Base-by-base conservation (phyloP, 345 rosid genomes). In the Anastatica hierochuntica region DNA sequence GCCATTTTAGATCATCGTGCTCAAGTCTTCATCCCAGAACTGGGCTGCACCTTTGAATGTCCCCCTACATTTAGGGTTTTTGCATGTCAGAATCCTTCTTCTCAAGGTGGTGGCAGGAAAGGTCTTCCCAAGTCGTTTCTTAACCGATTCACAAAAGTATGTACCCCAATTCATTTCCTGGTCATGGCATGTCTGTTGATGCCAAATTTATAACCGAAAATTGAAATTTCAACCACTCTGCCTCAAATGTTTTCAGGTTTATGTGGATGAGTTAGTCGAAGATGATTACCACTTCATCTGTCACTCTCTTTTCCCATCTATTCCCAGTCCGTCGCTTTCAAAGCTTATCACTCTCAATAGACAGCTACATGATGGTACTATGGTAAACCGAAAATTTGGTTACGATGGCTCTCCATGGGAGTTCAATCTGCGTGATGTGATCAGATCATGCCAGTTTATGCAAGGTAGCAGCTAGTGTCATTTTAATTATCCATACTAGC, bases 361-460 rank as follows among this genome's bases (percentile, higher is more conserved):
- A 63, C 76, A 78, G 43, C 49, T 90, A 54, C 80, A 77, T 60
- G 94, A 90, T 71, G 94, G 84, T 20, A 84, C 83, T 4, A 83
- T 87, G 94, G 31, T 81, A 49, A 10, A 72, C 64, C 76, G 44
- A 54, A 87, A 81, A 57, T 90, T 87, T 48, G 98, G 74, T 43
- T 95, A 82, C 19, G 79, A 78, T 79, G 98, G 98, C 49, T 79
- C 95, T 16, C 98, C 98, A 14, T 90, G 98, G 98, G 98, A 90
- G 74, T 90, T 90, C 65, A 90, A 90, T 73, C 70, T 90, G 71
- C 96, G 96, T 34, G 98, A 90, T 68, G 88, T 90, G 56, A 76
- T 78, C 31, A 74, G 98, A 62, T 90, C 98, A 14, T 90, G 96
- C 64, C 78, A 88, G 66, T 73, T 90, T 36, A 67, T 84, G 47